Percentiles rank a stretch among this genome's conserved stretches.
Evolutionary conservation across 805 yeast species (phyloP).

Genomic region (Wickerhamiella galacta): DNA sequence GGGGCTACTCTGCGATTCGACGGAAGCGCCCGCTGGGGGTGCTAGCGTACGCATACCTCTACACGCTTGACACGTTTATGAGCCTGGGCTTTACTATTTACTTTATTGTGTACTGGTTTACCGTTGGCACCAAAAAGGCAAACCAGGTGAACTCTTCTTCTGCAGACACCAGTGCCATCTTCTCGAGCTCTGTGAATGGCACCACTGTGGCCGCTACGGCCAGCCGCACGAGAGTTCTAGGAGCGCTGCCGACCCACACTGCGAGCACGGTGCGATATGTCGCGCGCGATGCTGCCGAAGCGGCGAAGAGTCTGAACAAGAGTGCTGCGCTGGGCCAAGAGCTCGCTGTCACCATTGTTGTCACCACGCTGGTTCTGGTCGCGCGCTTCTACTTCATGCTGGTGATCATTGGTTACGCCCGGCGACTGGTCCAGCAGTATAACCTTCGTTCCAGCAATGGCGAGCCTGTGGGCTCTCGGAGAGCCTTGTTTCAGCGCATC

Average conservation of each 20-base stretch:
- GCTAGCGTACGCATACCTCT: conserved; percentile 47
- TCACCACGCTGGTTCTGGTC: conserved; percentile 31
- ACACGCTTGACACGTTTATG: conserved; percentile 46
- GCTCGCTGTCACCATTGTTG: conserved; percentile 29
- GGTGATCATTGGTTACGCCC: conserved; percentile 39
- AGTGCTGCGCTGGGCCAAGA: conserved; percentile 19
- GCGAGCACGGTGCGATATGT: conserved; percentile 4
- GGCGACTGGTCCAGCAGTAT: conserved; percentile 30
- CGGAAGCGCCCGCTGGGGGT: conserved; percentile 42
- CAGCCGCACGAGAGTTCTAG: conserved; percentile 1
- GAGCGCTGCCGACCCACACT: no score
- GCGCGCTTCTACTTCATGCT: conserved; percentile 38
- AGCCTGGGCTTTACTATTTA: conserved; percentile 56
- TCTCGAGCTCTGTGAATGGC: conserved; percentile 3
- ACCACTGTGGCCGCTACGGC: conserved; percentile 1
- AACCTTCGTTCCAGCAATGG: conserved; percentile 23
- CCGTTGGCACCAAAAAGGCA: conserved; percentile 15
- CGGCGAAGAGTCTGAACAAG: conserved; percentile 8
- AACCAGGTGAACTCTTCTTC: conserved; percentile 11
- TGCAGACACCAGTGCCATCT: conserved; percentile 1
- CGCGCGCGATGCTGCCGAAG: conserved; percentile 11
- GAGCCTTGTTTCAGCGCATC: conserved; percentile 18
- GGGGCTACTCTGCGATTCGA: conserved; percentile 36
- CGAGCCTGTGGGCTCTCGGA: conserved; percentile 18
- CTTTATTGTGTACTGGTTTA: conserved; percentile 65